Base-by-base conservation (phyloP, 2,329 filamentous ascomycete genomes). In the Cryphonectria naterciae region DNA sequence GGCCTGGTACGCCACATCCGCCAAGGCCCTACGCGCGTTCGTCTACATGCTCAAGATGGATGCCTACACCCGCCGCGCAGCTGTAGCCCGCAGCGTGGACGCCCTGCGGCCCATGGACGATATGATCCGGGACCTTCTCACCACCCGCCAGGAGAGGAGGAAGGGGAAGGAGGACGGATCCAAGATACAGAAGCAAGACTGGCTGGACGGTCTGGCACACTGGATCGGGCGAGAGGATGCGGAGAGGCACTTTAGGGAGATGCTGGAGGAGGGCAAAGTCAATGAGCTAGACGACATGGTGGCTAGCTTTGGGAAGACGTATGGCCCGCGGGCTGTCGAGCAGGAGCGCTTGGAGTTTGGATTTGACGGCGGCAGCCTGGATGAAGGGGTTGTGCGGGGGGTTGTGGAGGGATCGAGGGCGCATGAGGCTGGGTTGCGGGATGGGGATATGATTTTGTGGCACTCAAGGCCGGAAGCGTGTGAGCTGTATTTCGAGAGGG, bases 301-400 rank as follows among this genome's bases (percentile, higher is more conserved):
- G n/a, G 49, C 74, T 10, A 70, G 68, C 15, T 76, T 74, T 67
- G 75, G 74, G 3, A 64, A 67, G 1, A 74, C 68, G 17, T 73
- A 62, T 41, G 62, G 67, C 0, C 70, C 70, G 0, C 70, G 64
- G 37, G 73, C 75, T 62, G 54, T 74, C 35, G 65, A 75, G 28
- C 72, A 76, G 35, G 73, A 74, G 62, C 19, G 73, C 19, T 62
- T 77, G 13, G 75, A 77, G 41, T 75, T 77, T 65, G 74, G 76
- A 1, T 75, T 77, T 64, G 71, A 75, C 41, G 49, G 68, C n/a
- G 37, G 61, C 0, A 74, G 73, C 52, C 74, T 77, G 72, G 72
- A 75, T 0, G 54, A 62, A 17, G 73, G 74, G 5, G 17, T 65
- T 19, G 73, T 77, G 8, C 74, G 37, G 58, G 73, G 70, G 2